Evolutionary conservation across 805 yeast genomes (phyloP).

Genomic region (Schwanniomyces vanrijiae): DNA sequence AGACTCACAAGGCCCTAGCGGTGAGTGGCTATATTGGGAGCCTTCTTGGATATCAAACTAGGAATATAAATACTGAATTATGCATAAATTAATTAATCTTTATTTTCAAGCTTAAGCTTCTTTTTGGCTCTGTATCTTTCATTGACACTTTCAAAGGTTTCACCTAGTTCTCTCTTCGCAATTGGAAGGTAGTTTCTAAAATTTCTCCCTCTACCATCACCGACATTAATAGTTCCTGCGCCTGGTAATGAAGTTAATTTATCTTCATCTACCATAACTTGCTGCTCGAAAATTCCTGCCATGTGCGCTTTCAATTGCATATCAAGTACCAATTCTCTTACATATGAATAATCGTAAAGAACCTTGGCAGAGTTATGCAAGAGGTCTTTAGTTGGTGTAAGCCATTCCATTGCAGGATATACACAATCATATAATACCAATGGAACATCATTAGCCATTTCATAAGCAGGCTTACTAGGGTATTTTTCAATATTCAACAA

Average conservation of each 20-base stretch:
- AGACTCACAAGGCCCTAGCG: conserved; percentile 50
- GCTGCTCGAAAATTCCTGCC: conserved; percentile 47
- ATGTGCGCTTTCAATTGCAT: conserved; percentile 57
- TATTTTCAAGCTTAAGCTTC: conserved; percentile 14
- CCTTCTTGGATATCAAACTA: conserved; percentile 61
- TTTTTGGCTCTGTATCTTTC: conserved; percentile 53
- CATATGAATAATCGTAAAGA: conserved; percentile 40
- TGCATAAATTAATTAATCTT: not conserved
- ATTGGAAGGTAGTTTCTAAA: conserved; percentile 58
- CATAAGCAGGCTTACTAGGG: conserved; percentile 76
- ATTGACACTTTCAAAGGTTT: conserved; percentile 69
- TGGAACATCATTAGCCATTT: conserved; percentile 89
- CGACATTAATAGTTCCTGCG: conserved; percentile 51
- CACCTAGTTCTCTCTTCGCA: conserved; percentile 54
- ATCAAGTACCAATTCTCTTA: conserved; percentile 55
- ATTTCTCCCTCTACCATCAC: conserved; percentile 78
- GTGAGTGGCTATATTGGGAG: conserved; percentile 63
- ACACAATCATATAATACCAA: conserved; percentile 83
- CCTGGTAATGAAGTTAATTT: conserved; percentile 9
- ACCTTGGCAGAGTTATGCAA: conserved; percentile 29
- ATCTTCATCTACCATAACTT: conserved; percentile 20
- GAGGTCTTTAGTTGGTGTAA: conserved; percentile 27
- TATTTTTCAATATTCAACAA: conserved; percentile 56
- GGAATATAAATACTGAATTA: not conserved
- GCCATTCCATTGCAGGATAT: conserved; percentile 73